Evolutionary conservation across 345 rosid species (phyloP).

Genomic region (Aquilaria sinensis): DNA sequence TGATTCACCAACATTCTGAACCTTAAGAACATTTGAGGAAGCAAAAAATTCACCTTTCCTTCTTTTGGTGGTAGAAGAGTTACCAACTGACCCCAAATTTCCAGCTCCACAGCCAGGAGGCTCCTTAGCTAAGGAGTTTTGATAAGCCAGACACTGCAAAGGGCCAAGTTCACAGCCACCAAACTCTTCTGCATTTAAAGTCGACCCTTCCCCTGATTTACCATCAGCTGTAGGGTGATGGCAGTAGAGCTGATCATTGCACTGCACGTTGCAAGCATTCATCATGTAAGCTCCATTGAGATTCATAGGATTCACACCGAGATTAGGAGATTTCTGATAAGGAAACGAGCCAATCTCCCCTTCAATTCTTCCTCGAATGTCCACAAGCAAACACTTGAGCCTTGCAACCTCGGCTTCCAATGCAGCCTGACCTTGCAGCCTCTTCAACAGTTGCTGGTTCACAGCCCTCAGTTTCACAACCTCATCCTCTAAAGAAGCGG

Average conservation of each 20-base stretch:
- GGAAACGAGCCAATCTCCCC: conserved; percentile 98
- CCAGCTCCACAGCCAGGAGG: conserved; percentile 37
- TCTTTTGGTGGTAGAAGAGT: conserved; percentile 42
- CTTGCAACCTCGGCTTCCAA: conserved; percentile 86
- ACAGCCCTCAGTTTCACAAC: conserved; percentile 55
- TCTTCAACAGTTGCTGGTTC: conserved; percentile 82
- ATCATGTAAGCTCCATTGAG: conserved; percentile 46
- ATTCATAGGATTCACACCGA: conserved; percentile 30
- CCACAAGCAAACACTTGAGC: conserved; percentile 97
- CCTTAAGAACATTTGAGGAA: too few relatives aligned
- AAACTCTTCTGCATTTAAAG: conserved; percentile 38
- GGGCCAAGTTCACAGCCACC: conserved; percentile 64
- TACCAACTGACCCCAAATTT: conserved; percentile 30
- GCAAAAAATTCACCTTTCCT: conserved; percentile 55
- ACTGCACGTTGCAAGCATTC: conserved; percentile 79
- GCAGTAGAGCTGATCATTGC: conserved; percentile 68
- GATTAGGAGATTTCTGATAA: conserved; percentile 60
- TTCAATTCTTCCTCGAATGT: conserved; percentile 90
- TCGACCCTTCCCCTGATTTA: conserved; percentile 39
- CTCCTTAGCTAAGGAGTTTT: conserved; percentile 43
- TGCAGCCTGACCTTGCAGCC: conserved; percentile 82
- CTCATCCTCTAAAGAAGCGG: conserved; percentile 95
- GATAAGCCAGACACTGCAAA: conserved; percentile 55
- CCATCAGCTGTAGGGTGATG: conserved; percentile 49
- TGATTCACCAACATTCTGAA: too few relatives aligned